These are phyloP conservation scores for Chloris gayana DNA, from an alignment of 176 grass and related monocot genomes.

Conservation along the genomic window DNA sequence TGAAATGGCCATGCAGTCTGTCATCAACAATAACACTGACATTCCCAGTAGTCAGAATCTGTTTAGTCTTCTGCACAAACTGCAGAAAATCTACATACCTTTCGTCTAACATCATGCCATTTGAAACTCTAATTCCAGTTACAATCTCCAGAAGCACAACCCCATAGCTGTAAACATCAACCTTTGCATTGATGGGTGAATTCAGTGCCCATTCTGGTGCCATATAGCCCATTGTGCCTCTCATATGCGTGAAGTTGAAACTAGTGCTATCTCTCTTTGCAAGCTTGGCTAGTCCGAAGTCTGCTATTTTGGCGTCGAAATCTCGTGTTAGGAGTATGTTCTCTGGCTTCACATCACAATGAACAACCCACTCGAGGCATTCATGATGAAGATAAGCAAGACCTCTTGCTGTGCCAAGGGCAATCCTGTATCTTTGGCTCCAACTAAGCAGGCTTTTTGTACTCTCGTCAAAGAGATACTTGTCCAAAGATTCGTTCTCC, in stretches of 20 bases:
- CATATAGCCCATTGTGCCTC: slow-evolving; percentile 86
- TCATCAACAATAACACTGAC: slow-evolving; percentile 55
- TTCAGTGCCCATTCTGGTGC: slow-evolving; percentile 79
- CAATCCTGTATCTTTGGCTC: slow-evolving; percentile 74
- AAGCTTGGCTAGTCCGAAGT: slow-evolving; percentile 76
- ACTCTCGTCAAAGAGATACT: slow-evolving; percentile 58
- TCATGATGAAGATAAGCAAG: slow-evolving; percentile 90
- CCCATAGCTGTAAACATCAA: slow-evolving; percentile 78
- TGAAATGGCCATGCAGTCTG: slow-evolving; percentile 49
- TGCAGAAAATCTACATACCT: slow-evolving; percentile 33
- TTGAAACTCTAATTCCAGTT: slow-evolving; percentile 60
- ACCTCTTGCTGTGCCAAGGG: slow-evolving; percentile 60
- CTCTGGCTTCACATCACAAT: slow-evolving; percentile 91
- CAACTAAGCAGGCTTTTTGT: slow-evolving; percentile 49
- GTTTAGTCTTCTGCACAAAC: slow-evolving; percentile 48
- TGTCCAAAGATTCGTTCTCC: slow-evolving; percentile 76
- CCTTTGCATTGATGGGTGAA: slow-evolving; percentile 65
- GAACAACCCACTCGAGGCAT: slow-evolving; percentile 86
- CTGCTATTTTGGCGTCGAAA: slow-evolving; percentile 75
- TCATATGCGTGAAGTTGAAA: slow-evolving; percentile 67
- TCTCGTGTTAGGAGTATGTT: slow-evolving; percentile 82
- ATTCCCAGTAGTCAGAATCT: slow-evolving; percentile 32
- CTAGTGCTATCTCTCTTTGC: slow-evolving; percentile 45
- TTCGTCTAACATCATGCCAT: slow-evolving; percentile 25
- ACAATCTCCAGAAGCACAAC: slow-evolving; percentile 72